A percentile compares a stretch with the other conserved stretches of the same genome.
These are phyloP conservation scores for Colletotrichum truncatum DNA, from an alignment of 2,329 filamentous ascomycete species.

Conservation along the genomic window DNA sequence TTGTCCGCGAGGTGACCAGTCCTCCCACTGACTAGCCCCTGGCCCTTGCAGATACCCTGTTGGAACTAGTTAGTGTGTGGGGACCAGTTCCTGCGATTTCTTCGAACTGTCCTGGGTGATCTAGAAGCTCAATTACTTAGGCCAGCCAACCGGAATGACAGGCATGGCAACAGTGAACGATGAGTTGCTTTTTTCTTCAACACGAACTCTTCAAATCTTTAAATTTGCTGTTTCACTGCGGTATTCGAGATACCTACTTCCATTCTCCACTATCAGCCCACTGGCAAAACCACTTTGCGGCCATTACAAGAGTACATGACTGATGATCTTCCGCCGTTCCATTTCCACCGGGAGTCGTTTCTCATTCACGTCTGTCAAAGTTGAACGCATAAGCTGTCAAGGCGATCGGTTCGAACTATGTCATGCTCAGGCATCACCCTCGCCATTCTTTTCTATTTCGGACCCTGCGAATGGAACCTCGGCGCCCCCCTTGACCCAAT, in stretches of 20 bases:
- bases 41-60: not conserved
- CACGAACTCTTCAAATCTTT: not conserved
- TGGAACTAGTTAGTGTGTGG: no score
- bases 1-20: not conserved
- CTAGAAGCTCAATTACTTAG: not conserved
- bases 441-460: slow-evolving; percentile 17
- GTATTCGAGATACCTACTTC: not conserved
- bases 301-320: no score
- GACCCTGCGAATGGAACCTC: slow-evolving; percentile 17
- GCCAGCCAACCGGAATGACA: not conserved
- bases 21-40: not conserved
- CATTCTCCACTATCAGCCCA: not conserved
- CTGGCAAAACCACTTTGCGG: no score
- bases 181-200: slow-evolving; percentile 9
- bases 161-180: not conserved
- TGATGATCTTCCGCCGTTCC: no score
- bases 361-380: not conserved
- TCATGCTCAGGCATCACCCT: not conserved
- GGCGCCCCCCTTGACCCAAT: not conserved
- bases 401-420: not conserved
- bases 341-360: not conserved
- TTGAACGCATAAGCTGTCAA: not conserved
- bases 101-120: no score
- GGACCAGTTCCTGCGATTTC: no score
- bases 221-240: not conserved